Percentiles rank a stretch among this genome's conserved stretches.
phyloP scores from a whole-genome alignment of 768 basidiomycete genomes.

The Erythrobasidium yunnanense region DNA sequence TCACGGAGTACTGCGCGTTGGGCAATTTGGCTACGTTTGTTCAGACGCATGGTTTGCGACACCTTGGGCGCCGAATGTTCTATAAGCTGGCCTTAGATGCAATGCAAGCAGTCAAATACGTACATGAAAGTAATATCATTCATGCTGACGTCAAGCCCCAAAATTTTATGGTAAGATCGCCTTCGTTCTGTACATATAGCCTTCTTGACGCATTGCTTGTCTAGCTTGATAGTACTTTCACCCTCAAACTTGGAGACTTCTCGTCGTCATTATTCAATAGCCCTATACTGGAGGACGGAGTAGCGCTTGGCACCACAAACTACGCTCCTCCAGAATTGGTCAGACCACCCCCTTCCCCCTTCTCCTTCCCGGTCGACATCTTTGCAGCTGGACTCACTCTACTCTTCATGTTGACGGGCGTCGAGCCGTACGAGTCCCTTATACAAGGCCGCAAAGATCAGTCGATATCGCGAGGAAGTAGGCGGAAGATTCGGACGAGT shows the following conservation, averaged over 20 bases:
- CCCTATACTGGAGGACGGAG: constrained; percentile 39
- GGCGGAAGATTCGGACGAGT: constrained; percentile 8
- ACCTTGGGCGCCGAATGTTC: constrained; percentile 29
- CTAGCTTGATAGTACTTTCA: constrained; percentile 38
- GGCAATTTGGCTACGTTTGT: constrained; percentile 33
- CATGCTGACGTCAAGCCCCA: constrained; percentile 47
- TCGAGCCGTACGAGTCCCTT: constrained; percentile 41
- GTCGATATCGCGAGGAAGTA: background rate
- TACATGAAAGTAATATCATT: constrained; percentile 42
- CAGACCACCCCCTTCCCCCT: constrained; percentile 37
- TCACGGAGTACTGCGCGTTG: constrained; percentile 35
- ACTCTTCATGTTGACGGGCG: constrained; percentile 41
- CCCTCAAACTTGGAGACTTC: constrained; percentile 45
- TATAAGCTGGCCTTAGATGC: constrained; percentile 41
- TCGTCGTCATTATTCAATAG: constrained; percentile 43
- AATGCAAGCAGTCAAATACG: background rate
- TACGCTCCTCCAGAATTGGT: constrained; percentile 46
- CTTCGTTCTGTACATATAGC: background rate
- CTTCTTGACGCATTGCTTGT: background rate
- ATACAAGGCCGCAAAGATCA: background rate
- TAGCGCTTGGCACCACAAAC: constrained; percentile 44
- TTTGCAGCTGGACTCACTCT: constrained; percentile 46
- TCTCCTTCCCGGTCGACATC: constrained; percentile 44
- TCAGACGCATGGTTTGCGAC: constrained; percentile 28
- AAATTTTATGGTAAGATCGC: constrained; percentile 40